Evolutionary conservation across 805 yeast species (phyloP).

Genomic region (Teunomyces barrocoloradensis): DNA sequence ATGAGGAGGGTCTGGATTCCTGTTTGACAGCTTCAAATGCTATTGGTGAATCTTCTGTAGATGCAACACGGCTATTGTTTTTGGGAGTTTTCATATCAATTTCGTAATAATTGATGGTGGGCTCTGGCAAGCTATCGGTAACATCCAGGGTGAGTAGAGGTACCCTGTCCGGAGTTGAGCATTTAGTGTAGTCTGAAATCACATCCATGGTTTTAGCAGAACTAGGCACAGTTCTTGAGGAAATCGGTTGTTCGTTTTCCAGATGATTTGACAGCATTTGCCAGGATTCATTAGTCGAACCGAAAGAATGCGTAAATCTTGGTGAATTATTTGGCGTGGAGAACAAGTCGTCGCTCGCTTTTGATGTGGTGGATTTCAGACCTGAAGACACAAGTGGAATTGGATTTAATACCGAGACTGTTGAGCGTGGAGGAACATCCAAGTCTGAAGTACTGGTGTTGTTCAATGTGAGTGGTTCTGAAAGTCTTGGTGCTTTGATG

Average conservation of each 20-base stretch:
- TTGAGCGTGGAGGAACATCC: background rate
- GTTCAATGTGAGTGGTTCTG: background rate
- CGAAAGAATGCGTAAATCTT: background rate
- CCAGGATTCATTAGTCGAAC: background rate
- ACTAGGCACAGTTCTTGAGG: background rate
- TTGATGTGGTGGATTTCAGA: background rate
- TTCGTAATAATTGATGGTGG: slow-evolving; percentile 10
- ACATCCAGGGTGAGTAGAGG: background rate
- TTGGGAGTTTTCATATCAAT: background rate
- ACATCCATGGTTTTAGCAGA: background rate
- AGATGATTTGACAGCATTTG: background rate
- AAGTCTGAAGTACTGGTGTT: background rate
- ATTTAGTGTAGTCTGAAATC: background rate
- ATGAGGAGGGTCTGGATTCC: background rate
- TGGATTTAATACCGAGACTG: background rate
- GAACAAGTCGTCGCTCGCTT: background rate
- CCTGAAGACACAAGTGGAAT: background rate
- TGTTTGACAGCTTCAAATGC: background rate
- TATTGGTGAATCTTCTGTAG: background rate
- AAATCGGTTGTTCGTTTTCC: background rate
- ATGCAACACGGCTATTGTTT: no score
- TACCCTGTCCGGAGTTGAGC: background rate
- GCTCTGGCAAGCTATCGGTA: slow-evolving; percentile 10
- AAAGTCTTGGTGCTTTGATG: background rate
- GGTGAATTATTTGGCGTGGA: slow-evolving; percentile 1